Conservation (phyloP, 192 early-diverging fungal genomes). For the Coemansia biformis region DNA sequence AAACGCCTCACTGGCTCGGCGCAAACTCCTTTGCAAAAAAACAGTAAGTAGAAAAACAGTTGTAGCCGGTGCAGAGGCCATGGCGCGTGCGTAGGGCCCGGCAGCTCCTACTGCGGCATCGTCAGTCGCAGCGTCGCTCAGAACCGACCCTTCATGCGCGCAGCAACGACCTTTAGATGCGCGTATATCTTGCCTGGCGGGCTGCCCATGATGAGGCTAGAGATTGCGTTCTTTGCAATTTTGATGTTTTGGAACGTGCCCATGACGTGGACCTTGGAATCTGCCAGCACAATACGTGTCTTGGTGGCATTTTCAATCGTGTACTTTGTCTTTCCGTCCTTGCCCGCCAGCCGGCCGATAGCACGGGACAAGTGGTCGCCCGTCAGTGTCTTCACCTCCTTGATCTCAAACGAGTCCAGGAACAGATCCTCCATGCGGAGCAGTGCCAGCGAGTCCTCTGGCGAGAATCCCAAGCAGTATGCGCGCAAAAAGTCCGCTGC, state of each 20-base stretch:
- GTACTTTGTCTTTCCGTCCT: slow-evolving; percentile 94
- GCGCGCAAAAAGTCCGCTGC: slow-evolving; percentile 95
- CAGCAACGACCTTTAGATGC: slow-evolving; percentile 75
- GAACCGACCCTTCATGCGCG: slow-evolving; percentile 94
- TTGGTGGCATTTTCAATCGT: slow-evolving; percentile 97
- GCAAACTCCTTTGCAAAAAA: no score
- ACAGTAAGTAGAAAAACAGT: no score
- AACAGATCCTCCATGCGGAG: slow-evolving; percentile 95
- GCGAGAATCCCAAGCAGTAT: slow-evolving; percentile 88
- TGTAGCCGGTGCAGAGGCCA: no score
- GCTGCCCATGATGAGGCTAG: slow-evolving; percentile 83
- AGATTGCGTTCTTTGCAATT: slow-evolving; percentile 89
- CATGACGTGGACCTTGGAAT: slow-evolving; percentile 94
- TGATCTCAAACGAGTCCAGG: slow-evolving; percentile 95
- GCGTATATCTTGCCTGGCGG: slow-evolving; percentile 97
- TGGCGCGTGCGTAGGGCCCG: no score
- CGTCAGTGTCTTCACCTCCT: slow-evolving; percentile 92
- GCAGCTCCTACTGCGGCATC: no score
- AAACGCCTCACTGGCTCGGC: no score
- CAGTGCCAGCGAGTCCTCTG: slow-evolving; percentile 90
- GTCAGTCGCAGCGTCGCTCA: slow-evolving; percentile 51
- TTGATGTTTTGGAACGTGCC: slow-evolving; percentile 97
- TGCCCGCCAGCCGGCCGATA: slow-evolving; percentile 97
- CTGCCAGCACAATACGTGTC: slow-evolving; percentile 93
- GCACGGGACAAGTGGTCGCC: slow-evolving; percentile 96